Evolutionary conservation across 192 early-diverging fungal species (phyloP), one percentile per base, ranked within the genome.

Genomic region (Umbelopsis vinacea): DNA sequence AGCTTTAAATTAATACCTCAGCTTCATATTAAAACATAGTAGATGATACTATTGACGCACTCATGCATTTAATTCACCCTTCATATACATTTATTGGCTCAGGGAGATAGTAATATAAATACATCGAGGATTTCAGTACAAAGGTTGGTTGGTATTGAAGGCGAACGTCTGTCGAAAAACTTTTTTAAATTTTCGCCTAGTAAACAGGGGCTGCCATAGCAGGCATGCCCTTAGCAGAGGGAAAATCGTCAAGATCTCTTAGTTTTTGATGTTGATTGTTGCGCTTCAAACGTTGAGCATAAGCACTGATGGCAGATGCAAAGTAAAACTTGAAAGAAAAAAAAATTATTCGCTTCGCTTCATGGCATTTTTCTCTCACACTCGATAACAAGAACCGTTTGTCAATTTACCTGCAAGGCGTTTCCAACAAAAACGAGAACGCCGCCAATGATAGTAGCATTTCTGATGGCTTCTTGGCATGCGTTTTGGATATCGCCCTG

Each of bases 211-310:
- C 57, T 35, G 57, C 57, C 57, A 63, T 63, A 7, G 57, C 57
- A 37, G 57, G 57, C 57, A 63, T 63, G 33, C 57, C 57, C 33
- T 68, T 68, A n/a, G 67, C 67, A 26, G 66, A 68, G 54, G 76
- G 76, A 45, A 74, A 78, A 23, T 78, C 76, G n/a, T 78, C 76
- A 23, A 74, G 43, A 43, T 78, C 70, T 52, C 72, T 63, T 22
- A 78, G 69, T 24, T 63, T 68, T 73, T 74, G 52, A 45, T 78
- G 76, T n/a, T 70, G 67, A 11, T 78, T 78, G 37, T 46, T 74
- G n/a, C 76, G 52, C 37, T 60, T 68, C 37, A 78, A 67, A 22
- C 76, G 76, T 45, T 66, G 26, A 19, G 76, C 71, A 67, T 78
- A 78, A 52, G 72, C 55, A 24, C 76, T 73, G n/a, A 78, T 74